Evolutionary conservation across 345 rosid species (phyloP).

Genomic region (Raphanus sativus): DNA sequence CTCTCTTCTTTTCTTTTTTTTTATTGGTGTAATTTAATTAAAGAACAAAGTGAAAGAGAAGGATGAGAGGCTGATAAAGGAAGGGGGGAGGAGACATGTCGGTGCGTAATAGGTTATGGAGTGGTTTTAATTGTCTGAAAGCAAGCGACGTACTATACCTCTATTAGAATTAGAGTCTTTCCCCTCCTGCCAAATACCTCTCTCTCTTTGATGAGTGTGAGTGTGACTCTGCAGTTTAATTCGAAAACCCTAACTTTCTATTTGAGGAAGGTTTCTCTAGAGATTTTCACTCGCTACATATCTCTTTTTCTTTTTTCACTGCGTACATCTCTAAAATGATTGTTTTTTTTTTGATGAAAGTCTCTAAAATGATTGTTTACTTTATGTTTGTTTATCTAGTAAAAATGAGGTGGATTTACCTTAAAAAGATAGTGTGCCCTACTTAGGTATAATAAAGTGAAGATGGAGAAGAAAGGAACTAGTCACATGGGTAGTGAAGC

Average conservation of each 20-base stretch:
- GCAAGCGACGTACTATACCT: slow-evolving; percentile 34
- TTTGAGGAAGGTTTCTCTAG: slow-evolving; percentile 24
- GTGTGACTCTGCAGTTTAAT: slow-evolving; percentile 1
- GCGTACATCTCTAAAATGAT: background rate
- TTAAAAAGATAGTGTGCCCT: background rate
- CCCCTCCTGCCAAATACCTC: background rate
- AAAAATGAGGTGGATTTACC: background rate
- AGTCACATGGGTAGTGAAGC: slow-evolving; percentile 20
- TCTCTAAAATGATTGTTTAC: background rate
- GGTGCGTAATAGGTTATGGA: slow-evolving; percentile 49
- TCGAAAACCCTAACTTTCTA: slow-evolving; percentile 44
- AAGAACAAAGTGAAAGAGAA: slow-evolving; percentile 4
- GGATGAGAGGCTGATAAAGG: slow-evolving; percentile 30
- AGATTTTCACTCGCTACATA: background rate
- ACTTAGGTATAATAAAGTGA: background rate
- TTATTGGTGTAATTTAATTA: background rate
- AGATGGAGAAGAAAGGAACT: slow-evolving; percentile 11
- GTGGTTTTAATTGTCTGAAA: slow-evolving; percentile 34
- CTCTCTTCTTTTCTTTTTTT: background rate
- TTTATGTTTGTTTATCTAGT: background rate
- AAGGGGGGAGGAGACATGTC: slow-evolving; percentile 51
- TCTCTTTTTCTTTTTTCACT: background rate
- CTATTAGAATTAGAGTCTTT: slow-evolving; percentile 30
- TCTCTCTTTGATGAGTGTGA: background rate
- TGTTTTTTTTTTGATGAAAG: background rate